Evolutionary conservation across 2,329 filamentous ascomycete genomes (phyloP).

Genomic region (Colletotrichum acutatum): DNA sequence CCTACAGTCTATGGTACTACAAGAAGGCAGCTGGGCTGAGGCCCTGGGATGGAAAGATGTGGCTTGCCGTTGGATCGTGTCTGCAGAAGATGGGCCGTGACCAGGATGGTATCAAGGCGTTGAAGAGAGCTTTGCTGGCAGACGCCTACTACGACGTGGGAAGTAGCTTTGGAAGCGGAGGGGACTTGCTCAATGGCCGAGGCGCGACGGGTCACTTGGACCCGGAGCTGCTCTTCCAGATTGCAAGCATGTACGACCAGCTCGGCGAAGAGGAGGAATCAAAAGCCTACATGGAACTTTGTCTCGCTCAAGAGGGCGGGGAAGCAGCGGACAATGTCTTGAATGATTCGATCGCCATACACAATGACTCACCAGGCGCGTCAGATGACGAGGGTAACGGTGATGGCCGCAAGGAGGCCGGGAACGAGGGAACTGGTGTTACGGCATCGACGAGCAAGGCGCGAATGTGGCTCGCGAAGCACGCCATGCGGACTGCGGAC

Average conservation of each 20-base stretch:
- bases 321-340: conserved; percentile 53
- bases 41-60: conserved; percentile 99
- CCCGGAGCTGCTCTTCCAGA: conserved; percentile 89
- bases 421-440: conserved; percentile 77
- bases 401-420: conserved; percentile 41
- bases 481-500: conserved; percentile 81
- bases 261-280: conserved; percentile 82
- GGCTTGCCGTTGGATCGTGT: conserved; percentile 94
- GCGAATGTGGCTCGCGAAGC: conserved; percentile 90
- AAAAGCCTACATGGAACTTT: conserved; percentile 95
- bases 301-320: conserved; percentile 87
- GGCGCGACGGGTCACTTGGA: conserved; percentile 75
- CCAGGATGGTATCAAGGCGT: conserved; percentile 91
- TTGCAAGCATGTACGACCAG: conserved; percentile 88
- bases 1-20: conserved; percentile 97
- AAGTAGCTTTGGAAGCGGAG: conserved; percentile 63
- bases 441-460: conserved; percentile 93
- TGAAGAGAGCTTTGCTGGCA: conserved; percentile 90
- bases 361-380: conserved; percentile 61
- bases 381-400: conserved; percentile 48
- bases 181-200: conserved; percentile 58
- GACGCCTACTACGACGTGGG: conserved; percentile 84
- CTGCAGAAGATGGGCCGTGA: conserved; percentile 89
- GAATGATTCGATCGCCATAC: conserved; percentile 64
- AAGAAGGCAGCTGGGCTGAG: conserved; percentile 92